Evolutionary conservation across 2,329 filamentous ascomycete genomes (phyloP), one percentile per base, ranked within the genome.

Genomic region (Exophiala sp.): DNA sequence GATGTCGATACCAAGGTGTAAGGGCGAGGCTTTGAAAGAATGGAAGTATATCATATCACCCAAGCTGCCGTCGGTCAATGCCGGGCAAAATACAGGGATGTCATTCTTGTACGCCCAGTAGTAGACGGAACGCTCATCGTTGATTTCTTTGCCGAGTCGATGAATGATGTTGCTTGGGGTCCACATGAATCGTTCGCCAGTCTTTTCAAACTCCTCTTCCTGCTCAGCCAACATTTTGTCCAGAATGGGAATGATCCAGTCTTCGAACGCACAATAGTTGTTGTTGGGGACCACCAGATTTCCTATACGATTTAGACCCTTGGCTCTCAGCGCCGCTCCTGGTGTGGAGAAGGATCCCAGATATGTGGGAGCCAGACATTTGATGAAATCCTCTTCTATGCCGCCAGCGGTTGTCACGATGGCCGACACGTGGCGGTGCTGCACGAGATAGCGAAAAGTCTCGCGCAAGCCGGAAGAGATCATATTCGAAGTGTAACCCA

Each of bases 11-110:
- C 86, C 84, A 39, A 99, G 79, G 70, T 92, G 88, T 57, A 77
- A 75, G 3, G 92, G 92, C 1, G 89, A 91, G 0, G 89, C 75
- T 70, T 92, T 94, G 81, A 91, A 99, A 1, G 91, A 95, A 75
- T 99, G 92, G 71, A 99, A 97, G 74, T 96, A 97, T 38, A 99
- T 78, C 94, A 99, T 99, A 71, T 99, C 94, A 4, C 94, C 94
- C 16, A 99, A 74, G 64, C 89, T 95, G 14, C 94, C 94, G 67
- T 99, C 94, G 0, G 94, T 99, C 64, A 99, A 76, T 5, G 94
- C 94, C 0, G 94, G 94, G 68, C 92, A 97, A 76, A 99, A 99
- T 12, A 99, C 87, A 1, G 94, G 94, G 53, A 99, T 97, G 69
- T 94, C 78, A 74, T 99, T 97, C 75, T 91, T 94, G 75, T 88